Conservation (phyloP, 2,329 filamentous ascomycete species). For the Stagonosporopsis rhizophila region DNA sequence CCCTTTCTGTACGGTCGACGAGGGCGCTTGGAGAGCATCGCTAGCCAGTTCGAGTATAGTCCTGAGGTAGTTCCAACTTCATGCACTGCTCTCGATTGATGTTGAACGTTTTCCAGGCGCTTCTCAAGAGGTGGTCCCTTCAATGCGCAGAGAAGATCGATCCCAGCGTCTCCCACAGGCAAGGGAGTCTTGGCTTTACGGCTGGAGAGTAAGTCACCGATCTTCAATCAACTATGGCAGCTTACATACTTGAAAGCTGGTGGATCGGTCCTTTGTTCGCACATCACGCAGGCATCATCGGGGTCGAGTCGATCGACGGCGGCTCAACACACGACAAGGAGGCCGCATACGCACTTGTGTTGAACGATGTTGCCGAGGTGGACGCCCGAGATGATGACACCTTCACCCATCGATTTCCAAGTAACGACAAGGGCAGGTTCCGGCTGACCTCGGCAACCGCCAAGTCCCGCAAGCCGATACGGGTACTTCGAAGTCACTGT, state of each 20-base stretch:
- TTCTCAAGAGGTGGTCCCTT: slow-evolving; percentile 44
- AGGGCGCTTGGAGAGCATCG: slow-evolving; percentile 53
- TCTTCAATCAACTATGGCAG: background rate
- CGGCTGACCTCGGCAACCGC: slow-evolving; percentile 53
- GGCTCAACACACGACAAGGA: slow-evolving; percentile 52
- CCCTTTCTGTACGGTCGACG: slow-evolving; percentile 54
- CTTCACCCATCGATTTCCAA: slow-evolving; percentile 53
- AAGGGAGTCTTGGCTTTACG: slow-evolving; percentile 54
- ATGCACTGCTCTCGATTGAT: background rate
- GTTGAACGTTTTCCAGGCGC: slow-evolving; percentile 29
- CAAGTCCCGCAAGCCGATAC: slow-evolving; percentile 51
- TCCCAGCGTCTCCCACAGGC: slow-evolving; percentile 41
- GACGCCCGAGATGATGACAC: slow-evolving; percentile 40
- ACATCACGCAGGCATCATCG: slow-evolving; percentile 57
- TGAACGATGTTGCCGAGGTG: slow-evolving; percentile 52
- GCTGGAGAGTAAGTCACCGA: slow-evolving; percentile 52
- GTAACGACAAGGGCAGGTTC: slow-evolving; percentile 53
- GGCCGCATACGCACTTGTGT: slow-evolving; percentile 56
- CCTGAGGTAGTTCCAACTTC: slow-evolving; percentile 40
- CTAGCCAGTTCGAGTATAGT: slow-evolving; percentile 47
- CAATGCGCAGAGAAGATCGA: slow-evolving; percentile 41
- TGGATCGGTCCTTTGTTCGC: slow-evolving; percentile 59
- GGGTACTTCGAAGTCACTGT: slow-evolving; percentile 55
- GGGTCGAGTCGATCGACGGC: slow-evolving; percentile 50
- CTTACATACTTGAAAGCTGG: slow-evolving; percentile 49